These are phyloP conservation scores for Podaxis rugospora DNA, from an alignment of 768 basidiomycete species.

Conservation along the genomic window DNA sequence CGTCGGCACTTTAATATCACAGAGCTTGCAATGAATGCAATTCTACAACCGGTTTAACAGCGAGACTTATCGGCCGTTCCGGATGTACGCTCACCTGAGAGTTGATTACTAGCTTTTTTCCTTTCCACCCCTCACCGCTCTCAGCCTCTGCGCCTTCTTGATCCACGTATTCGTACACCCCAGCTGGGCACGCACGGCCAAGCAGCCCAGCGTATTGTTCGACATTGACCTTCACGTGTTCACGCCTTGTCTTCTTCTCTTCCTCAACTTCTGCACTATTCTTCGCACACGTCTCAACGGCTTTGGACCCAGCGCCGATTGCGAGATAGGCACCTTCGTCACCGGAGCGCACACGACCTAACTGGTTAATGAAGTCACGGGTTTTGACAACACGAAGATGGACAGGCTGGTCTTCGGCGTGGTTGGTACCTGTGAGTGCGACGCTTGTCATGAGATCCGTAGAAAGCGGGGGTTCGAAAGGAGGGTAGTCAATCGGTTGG, in stretches of 20 bases:
- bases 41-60: conserved; percentile 46
- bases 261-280: conserved; percentile 28
- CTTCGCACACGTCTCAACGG: conserved; percentile 22
- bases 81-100: conserved; percentile 58
- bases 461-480: conserved; percentile 83
- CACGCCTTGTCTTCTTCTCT: conserved; percentile 38
- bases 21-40: conserved; percentile 92
- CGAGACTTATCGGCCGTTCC: not conserved
- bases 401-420: conserved; percentile 93
- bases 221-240: conserved; percentile 75
- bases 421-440: conserved; percentile 89
- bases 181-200: conserved; percentile 89
- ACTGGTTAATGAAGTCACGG: conserved; percentile 21
- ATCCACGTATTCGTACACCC: conserved; percentile 96
- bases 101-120: conserved; percentile 93
- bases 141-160: conserved; percentile 20
- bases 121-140: conserved; percentile 57
- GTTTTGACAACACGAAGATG: conserved; percentile 69
- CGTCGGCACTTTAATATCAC: conserved; percentile 93
- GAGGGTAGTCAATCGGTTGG: conserved; percentile 80
- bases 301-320: conserved; percentile 25
- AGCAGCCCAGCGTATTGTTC: conserved; percentile 83
- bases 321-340: conserved; percentile 19
- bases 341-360: conserved; percentile 14
- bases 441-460: conserved; percentile 93